Conservation (phyloP, 352 stramenopile genomes). For the Pythium scleroteichum region DNA sequence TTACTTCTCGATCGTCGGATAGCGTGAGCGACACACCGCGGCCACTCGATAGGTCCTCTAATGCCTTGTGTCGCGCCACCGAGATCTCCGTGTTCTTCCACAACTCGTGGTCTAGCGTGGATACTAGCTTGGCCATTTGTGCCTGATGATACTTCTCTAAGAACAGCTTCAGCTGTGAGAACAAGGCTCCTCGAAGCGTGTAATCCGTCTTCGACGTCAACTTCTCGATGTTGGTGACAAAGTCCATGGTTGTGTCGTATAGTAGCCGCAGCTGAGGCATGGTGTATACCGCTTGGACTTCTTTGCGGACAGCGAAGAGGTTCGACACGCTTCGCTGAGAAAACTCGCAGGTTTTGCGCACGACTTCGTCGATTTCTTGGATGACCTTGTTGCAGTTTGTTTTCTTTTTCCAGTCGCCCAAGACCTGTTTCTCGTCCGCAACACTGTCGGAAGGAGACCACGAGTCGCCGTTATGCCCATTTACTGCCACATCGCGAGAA, state of each 20-base stretch:
- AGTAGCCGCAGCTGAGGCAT: conserved; percentile 93
- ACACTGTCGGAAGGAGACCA: conserved; percentile 50
- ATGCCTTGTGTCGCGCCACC: conserved; percentile 82
- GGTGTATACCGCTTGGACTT: conserved; percentile 84
- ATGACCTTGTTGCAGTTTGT: conserved; percentile 72
- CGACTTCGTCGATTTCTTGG: conserved; percentile 81
- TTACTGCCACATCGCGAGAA: neutral
- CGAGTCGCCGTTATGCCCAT: conserved; percentile 9
- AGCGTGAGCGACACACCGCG: conserved; percentile 78
- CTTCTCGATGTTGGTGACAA: conserved; percentile 92
- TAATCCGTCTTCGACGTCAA: conserved; percentile 91
- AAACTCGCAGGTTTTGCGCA: conserved; percentile 86
- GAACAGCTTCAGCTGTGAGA: conserved; percentile 95
- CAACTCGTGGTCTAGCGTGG: conserved; percentile 93
- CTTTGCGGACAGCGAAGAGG: conserved; percentile 85
- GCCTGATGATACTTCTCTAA: conserved; percentile 94
- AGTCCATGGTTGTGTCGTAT: conserved; percentile 94
- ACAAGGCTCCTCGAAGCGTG: conserved; percentile 90
- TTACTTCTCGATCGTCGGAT: conserved; percentile 67
- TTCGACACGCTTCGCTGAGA: conserved; percentile 86
- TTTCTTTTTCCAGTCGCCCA: conserved; percentile 80
- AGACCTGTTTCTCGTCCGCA: conserved; percentile 47
- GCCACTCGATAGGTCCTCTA: conserved; percentile 92
- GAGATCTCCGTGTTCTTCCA: conserved; percentile 95
- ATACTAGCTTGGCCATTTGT: conserved; percentile 92